Percentiles rank a stretch among this genome's conserved stretches.
These are phyloP conservation scores for Ustilago nuda DNA, from an alignment of 1,284 basidiomycete genomes.

Conservation along the genomic window DNA sequence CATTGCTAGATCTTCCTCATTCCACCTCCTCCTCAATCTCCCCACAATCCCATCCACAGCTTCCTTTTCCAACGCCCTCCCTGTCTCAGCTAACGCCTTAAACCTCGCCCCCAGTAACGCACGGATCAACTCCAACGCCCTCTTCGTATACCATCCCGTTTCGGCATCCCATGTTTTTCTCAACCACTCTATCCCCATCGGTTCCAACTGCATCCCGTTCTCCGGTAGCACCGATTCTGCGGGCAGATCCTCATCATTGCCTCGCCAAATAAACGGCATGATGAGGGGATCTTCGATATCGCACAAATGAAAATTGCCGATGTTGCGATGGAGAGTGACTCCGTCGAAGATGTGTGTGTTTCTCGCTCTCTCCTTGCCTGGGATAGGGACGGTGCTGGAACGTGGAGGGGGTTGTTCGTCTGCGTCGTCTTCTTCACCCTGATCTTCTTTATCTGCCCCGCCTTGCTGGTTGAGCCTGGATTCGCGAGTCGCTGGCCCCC, in stretches of 20 bases:
- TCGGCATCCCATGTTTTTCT: conserved; percentile 24
- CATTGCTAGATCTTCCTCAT: conserved; percentile 32
- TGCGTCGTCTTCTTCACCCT: conserved; percentile 7
- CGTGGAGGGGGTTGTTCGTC: not conserved
- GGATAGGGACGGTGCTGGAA: conserved; percentile 12
- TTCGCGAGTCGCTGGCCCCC: conserved; percentile 2
- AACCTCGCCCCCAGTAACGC: conserved; percentile 43
- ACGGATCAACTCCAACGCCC: conserved; percentile 53
- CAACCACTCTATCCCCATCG: conserved; percentile 22
- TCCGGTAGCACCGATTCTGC: not conserved
- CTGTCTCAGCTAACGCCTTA: conserved; percentile 37
- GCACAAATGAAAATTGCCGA: conserved; percentile 90
- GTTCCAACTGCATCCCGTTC: not conserved
- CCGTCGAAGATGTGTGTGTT: conserved; percentile 91
- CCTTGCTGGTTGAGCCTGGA: not conserved
- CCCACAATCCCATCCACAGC: conserved; percentile 14
- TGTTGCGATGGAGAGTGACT: conserved; percentile 78
- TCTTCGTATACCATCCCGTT: conserved; percentile 57
- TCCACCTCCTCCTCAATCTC: conserved; percentile 20
- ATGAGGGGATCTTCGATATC: conserved; percentile 85
- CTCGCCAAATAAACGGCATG: conserved; percentile 42
- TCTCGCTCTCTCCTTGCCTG: not conserved
- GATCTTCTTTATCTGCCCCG: not conserved
- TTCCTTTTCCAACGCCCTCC: conserved; percentile 3
- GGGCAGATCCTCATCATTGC: conserved; percentile 12